These are phyloP conservation scores for Plasmodium vivax DNA, from an alignment of 169 alveolate species.

Conservation along the genomic window DNA sequence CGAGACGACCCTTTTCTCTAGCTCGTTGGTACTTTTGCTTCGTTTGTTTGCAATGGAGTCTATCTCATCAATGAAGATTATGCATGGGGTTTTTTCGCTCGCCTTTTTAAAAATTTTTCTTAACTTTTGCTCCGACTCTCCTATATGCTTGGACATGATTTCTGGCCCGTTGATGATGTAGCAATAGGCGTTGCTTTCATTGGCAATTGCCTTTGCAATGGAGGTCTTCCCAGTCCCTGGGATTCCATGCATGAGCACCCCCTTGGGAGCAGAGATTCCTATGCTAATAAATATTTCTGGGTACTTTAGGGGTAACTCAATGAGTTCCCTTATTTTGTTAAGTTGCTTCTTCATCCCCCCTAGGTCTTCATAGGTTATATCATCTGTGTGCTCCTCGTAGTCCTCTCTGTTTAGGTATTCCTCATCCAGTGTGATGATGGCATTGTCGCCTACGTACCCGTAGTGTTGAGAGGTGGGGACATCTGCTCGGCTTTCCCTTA, in stretches of 20 bases:
- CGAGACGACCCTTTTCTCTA: constrained; percentile 86
- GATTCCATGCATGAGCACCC: constrained; percentile 88
- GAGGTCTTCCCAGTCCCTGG: constrained; percentile 90
- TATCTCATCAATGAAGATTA: constrained; percentile 93
- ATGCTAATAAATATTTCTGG: constrained; percentile 87
- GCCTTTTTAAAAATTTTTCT: constrained; percentile 88
- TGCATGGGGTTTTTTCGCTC: constrained; percentile 82
- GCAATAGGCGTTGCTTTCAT: constrained; percentile 86
- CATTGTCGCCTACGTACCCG: constrained; percentile 60
- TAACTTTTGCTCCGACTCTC: constrained; percentile 91
- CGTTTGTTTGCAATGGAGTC: constrained; percentile 92
- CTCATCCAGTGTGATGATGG: constrained; percentile 72
- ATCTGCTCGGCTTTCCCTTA: neutral
- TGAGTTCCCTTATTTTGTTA: constrained; percentile 84
- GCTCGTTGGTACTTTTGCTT: constrained; percentile 84
- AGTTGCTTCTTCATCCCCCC: constrained; percentile 86
- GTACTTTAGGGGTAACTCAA: constrained; percentile 84
- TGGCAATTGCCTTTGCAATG: constrained; percentile 88
- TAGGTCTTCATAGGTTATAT: constrained; percentile 83
- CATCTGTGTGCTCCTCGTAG: constrained; percentile 81
- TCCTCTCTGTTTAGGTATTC: constrained; percentile 80
- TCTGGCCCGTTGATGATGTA: constrained; percentile 85
- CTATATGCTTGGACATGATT: constrained; percentile 87
- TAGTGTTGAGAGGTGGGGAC: neutral
- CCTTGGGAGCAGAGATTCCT: constrained; percentile 89